Evolutionary conservation across 148 eudicot species (phyloP).

Genomic region (Chenopodium quinoa): DNA sequence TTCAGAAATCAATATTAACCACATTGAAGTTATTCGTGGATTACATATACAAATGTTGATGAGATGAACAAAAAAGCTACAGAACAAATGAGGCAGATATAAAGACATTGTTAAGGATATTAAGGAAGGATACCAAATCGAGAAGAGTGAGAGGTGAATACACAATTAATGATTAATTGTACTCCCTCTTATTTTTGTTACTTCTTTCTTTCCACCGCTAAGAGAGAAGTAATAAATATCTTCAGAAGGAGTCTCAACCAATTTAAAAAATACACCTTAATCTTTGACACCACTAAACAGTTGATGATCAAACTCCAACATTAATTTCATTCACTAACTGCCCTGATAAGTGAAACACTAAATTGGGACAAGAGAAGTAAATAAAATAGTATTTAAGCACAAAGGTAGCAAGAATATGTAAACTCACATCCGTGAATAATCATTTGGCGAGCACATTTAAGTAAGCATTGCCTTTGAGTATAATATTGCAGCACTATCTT

Average conservation of each 20-base stretch:
- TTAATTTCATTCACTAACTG: too few relatives aligned
- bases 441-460: constrained; percentile 86
- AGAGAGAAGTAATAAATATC: too few relatives aligned
- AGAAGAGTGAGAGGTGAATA: too few relatives aligned
- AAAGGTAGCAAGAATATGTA: neutral
- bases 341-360: too few relatives aligned
- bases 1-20: constrained; percentile 13
- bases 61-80: neutral
- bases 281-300: too few relatives aligned
- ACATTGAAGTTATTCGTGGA: neutral
- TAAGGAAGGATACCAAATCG: neutral
- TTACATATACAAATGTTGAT: neutral
- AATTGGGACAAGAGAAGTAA: too few relatives aligned
- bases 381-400: neutral
- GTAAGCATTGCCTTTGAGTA: constrained; percentile 86
- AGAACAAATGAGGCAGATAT: neutral
- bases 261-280: too few relatives aligned
- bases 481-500: constrained; percentile 90
- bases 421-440: constrained; percentile 75
- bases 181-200: too few relatives aligned
- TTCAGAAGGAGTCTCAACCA: too few relatives aligned
- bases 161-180: too few relatives aligned
- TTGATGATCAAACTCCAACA: too few relatives aligned
- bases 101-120: neutral
- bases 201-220: too few relatives aligned